Evolutionary conservation across 2,329 filamentous ascomycete species (phyloP), one percentile per base, ranked within the genome.

Genomic region (Hawksworthiomyces lignivorus): DNA sequence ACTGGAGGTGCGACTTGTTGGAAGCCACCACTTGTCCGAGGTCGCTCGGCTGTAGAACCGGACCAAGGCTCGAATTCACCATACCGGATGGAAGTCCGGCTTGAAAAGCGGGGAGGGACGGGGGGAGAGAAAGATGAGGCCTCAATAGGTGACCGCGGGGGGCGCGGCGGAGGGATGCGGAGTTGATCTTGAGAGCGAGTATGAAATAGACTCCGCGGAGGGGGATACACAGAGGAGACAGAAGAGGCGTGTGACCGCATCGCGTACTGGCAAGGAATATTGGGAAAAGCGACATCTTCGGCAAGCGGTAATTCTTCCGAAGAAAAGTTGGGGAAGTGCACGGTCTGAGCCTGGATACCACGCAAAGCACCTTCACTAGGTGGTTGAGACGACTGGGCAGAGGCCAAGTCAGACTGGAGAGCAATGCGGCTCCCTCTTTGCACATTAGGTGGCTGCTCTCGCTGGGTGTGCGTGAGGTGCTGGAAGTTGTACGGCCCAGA

Each of bases 401-500:
- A 59, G 14, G 66, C 63, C 43, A 69, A 64, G 44, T 72, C 70
- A 10, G 64, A 63, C 12, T 63, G 62, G 36, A 69, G 52, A 21
- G 69, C 62, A 36, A 59, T 56, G 14, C 62, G 64, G 49, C 62
- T 69, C 4, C 59, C 51, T 21, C 61, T 58, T 31, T 65, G 60
- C 7, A 68, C 47, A 42, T 61, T 62, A 4, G 67, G 58, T 4
- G 70, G 45, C 37, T 70, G 62, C 22, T 77, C 69, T 35, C 69
- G 70, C 11, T 68, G 62, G 11, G 72, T 76, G 54, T 81, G 77
- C 4, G 73, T 70, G 26, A 82, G 66, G 56, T 82, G 78, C 54
- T 81, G 77, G 47, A 82, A 82, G 62, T 82, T 80, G 59, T 78
- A 82, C 3, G 78, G 78, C 1, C 65, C 71, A 1, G 78, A 82